These are phyloP conservation scores for Rubus parviflorus DNA, from an alignment of 306 rosid genomes.

Conservation along the genomic window DNA sequence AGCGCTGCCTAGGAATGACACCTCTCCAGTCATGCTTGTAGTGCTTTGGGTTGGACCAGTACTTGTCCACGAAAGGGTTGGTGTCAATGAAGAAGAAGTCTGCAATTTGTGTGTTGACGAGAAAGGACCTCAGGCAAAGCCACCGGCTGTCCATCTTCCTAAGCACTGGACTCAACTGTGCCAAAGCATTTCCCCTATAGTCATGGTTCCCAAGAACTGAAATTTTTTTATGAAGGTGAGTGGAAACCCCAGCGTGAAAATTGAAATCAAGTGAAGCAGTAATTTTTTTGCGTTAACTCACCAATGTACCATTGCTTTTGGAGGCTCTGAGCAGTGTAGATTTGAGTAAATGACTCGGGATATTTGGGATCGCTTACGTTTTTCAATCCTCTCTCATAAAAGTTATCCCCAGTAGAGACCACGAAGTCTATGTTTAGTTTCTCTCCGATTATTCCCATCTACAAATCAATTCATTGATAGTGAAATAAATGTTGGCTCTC, in stretches of 20 bases:
- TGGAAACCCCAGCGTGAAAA: no score
- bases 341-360: slow-evolving; percentile 44
- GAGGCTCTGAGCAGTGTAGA: slow-evolving; percentile 66
- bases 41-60: slow-evolving; percentile 42
- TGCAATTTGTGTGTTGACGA: slow-evolving; percentile 51
- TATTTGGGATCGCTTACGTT: slow-evolving; percentile 46
- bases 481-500: no score
- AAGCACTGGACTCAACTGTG: slow-evolving; percentile 56
- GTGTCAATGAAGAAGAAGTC: slow-evolving; percentile 81
- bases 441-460: slow-evolving; percentile 71
- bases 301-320: slow-evolving; percentile 61
- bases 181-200: slow-evolving; percentile 79
- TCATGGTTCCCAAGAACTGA: slow-evolving; percentile 88
- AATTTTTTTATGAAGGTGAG: background rate
- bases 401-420: slow-evolving; percentile 67
- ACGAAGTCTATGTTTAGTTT: slow-evolving; percentile 51
- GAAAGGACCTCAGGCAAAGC: slow-evolving; percentile 71
- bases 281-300: slow-evolving; percentile 11
- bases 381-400: slow-evolving; percentile 48
- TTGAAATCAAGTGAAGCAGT: no score
- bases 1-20: slow-evolving; percentile 50
- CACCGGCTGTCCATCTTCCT: slow-evolving; percentile 51
- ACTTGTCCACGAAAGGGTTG: slow-evolving; percentile 61
- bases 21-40: slow-evolving; percentile 63
- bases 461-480: background rate